Evolutionary conservation across 202 grass and related monocot genomes (phyloP).

Genomic region (Musa balbisiana): DNA sequence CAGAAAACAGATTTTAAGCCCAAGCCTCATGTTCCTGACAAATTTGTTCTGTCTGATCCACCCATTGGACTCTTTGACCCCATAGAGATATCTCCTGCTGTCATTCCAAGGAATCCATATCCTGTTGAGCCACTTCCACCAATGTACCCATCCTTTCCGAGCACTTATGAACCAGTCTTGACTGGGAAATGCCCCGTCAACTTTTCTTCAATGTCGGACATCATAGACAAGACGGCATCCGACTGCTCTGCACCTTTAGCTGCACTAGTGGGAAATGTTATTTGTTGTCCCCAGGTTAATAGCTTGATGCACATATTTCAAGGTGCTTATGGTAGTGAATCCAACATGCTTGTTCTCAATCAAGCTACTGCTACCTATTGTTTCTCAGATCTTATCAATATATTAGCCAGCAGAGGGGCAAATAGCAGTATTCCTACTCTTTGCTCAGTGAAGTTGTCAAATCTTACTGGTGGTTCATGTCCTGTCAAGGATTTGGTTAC

Average conservation of each 20-base stretch:
- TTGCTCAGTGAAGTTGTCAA: slow-evolving; percentile 66
- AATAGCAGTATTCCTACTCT: slow-evolving; percentile 67
- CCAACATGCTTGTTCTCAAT: slow-evolving; percentile 57
- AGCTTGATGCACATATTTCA: slow-evolving; percentile 94
- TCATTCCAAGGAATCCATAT: slow-evolving; percentile 57
- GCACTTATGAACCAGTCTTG: slow-evolving; percentile 62
- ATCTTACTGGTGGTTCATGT: slow-evolving; percentile 77
- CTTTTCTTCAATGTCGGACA: slow-evolving; percentile 56
- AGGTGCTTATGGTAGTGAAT: slow-evolving; percentile 53
- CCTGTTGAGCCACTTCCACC: slow-evolving; percentile 71
- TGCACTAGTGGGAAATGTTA: slow-evolving; percentile 76
- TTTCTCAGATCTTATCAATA: slow-evolving; percentile 76
- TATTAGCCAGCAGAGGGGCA: slow-evolving; percentile 73
- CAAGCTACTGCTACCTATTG: slow-evolving; percentile 67
- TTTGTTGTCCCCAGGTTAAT: slow-evolving; percentile 97
- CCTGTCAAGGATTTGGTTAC: slow-evolving; percentile 70
- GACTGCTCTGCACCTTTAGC: slow-evolving; percentile 87
- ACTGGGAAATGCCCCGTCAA: slow-evolving; percentile 83
- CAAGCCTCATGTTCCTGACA: slow-evolving; percentile 33
- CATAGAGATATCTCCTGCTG: slow-evolving; percentile 83
- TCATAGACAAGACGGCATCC: slow-evolving; percentile 70
- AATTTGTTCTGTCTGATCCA: slow-evolving; percentile 83
- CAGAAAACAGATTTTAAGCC: slow-evolving; percentile 52
- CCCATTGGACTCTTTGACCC: slow-evolving; percentile 89
- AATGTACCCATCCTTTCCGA: slow-evolving; percentile 82